phyloP scores from a whole-genome alignment of 495 filamentous ascomycete genomes.

The Chaetomium tenue region DNA sequence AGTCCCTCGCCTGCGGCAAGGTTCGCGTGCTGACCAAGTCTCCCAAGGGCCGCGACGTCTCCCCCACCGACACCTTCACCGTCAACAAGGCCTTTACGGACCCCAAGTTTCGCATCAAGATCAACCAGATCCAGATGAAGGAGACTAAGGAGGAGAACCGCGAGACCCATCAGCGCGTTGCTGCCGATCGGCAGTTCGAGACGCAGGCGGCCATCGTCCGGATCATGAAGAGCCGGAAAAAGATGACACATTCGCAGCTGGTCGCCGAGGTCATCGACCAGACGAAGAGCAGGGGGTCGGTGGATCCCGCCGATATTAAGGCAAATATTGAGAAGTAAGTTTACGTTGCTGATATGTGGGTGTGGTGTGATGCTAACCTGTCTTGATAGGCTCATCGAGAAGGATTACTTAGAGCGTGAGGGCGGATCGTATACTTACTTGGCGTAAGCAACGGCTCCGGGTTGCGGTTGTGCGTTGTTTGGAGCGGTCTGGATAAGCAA shows the following conservation, averaged over 20 bases:
- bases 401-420: conserved; percentile 72
- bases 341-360: not conserved
- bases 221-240: conserved; percentile 94
- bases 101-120: conserved; percentile 88
- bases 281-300: conserved; percentile 76
- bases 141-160: conserved; percentile 88
- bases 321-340: conserved; percentile 90
- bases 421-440: conserved; percentile 77
- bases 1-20: conserved; percentile 89
- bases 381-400: conserved; percentile 51
- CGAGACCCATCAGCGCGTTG: conserved; percentile 85
- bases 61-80: conserved; percentile 70
- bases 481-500: not conserved
- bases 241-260: conserved; percentile 76
- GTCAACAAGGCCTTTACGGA: conserved; percentile 76
- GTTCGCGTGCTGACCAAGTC: conserved; percentile 81
- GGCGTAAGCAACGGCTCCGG: conserved; percentile 48
- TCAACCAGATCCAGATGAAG: conserved; percentile 96
- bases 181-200: conserved; percentile 87
- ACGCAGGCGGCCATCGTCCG: conserved; percentile 95
- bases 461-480: not conserved
- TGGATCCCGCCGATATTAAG: conserved; percentile 88
- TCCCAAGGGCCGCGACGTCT: conserved; percentile 80
- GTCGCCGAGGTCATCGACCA: conserved; percentile 85
- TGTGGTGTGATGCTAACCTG: conserved; percentile 3